Percentiles rank a stretch among this genome's conserved stretches.
Evolutionary conservation across 768 basidiomycete species (phyloP).

Genomic region (Coprinopsis sp.): DNA sequence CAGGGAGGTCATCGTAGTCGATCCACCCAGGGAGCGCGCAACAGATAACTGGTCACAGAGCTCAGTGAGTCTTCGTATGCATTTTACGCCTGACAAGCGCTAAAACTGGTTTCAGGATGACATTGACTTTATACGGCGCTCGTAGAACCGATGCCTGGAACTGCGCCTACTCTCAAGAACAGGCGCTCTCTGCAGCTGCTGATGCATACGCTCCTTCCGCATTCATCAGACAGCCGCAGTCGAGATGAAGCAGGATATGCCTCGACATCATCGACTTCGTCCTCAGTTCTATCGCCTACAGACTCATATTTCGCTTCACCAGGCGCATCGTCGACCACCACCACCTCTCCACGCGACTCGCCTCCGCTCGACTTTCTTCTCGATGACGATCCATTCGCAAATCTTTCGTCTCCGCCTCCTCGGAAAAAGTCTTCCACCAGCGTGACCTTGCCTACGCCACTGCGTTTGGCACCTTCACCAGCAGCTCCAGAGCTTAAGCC

Average conservation of each 20-base stretch:
- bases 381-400: conserved; percentile 75
- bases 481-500: conserved; percentile 8
- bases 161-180: no score
- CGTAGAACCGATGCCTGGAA: no score
- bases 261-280: conserved; percentile 7
- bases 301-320: no score
- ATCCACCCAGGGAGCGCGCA: no score
- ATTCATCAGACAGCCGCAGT: conserved; percentile 1
- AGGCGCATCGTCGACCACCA: conserved; percentile 9
- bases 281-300: conserved; percentile 10
- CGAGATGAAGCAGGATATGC: background rate
- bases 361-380: conserved; percentile 46
- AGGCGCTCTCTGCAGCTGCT: background rate
- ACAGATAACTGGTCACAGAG: no score
- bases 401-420: conserved; percentile 35
- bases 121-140: no score
- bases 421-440: no score
- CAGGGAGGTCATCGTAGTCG: no score
- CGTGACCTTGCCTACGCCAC: conserved; percentile 19
- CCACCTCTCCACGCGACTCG: conserved; percentile 24
- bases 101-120: no score
- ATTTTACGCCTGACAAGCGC: no score
- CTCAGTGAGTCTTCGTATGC: no score
- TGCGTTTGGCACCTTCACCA: conserved; percentile 11
- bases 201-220: background rate